Percentiles rank a stretch among this genome's conserved stretches.
Evolutionary conservation across 208 protist species (phyloP).

Genomic region (Acanthamoeba polyphaga): DNA sequence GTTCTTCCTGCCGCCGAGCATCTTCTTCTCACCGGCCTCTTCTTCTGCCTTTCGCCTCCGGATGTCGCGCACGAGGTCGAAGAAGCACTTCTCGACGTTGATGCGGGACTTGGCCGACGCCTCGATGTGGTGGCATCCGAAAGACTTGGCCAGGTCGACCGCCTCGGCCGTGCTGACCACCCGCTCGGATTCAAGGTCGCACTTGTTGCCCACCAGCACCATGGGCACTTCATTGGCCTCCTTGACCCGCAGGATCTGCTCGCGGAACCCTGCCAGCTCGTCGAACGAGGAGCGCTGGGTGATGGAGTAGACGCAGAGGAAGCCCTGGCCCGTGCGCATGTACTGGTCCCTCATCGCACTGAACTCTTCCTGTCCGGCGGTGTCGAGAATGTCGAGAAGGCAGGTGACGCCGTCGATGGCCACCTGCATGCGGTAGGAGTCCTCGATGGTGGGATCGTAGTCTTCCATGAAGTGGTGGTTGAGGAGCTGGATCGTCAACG

Average conservation of each 20-base stretch:
- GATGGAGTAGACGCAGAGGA: too few relatives aligned
- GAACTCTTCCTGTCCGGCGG: conserved; percentile 28
- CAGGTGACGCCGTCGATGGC: not conserved
- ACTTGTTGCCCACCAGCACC: conserved; percentile 89
- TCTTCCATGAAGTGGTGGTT: conserved; percentile 88
- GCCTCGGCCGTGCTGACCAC: conserved; percentile 82
- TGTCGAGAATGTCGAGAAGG: conserved; percentile 47
- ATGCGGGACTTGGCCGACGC: conserved; percentile 89
- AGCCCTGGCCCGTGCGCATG: too few relatives aligned
- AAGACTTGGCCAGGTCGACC: conserved; percentile 61
- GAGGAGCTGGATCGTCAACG: conserved; percentile 91
- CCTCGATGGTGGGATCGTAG: conserved; percentile 45
- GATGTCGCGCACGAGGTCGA: conserved; percentile 87
- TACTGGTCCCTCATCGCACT: conserved; percentile 37
- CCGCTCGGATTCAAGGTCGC: conserved; percentile 87
- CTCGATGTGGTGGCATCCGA: conserved; percentile 83
- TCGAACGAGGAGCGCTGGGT: too few relatives aligned
- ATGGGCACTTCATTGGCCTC: not conserved
- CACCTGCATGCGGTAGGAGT: conserved; percentile 19
- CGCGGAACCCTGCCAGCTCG: too few relatives aligned
- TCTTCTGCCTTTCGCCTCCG: not conserved
- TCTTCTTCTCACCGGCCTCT: not conserved
- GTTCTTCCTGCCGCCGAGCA: not conserved
- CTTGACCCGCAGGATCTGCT: too few relatives aligned
- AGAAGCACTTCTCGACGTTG: conserved; percentile 91